Percentiles rank a stretch among this genome's conserved stretches.
Evolutionary conservation across 116 monocot genomes (phyloP).

Genomic region (Trichopus zeylanicus): DNA sequence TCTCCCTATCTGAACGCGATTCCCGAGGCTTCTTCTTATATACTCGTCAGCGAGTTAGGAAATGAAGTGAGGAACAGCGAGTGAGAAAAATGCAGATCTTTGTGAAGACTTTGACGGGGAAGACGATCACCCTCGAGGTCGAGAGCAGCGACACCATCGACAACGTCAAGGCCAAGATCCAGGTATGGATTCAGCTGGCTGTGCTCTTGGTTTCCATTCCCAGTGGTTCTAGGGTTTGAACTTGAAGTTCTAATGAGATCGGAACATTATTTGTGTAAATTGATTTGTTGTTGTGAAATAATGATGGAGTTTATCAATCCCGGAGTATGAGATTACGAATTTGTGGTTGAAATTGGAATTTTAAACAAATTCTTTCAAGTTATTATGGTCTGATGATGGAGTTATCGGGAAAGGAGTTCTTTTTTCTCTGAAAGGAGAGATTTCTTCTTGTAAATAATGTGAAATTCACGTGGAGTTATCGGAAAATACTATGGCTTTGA

Average conservation of each 20-base stretch:
- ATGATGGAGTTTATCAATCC: not conserved
- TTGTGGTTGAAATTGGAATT: no score
- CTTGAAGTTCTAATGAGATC: no score
- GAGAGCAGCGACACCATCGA: slow-evolving; percentile 11
- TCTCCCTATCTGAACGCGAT: no score
- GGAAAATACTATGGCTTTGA: no score
- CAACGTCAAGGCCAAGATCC: slow-evolving; percentile 8
- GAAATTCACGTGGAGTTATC: no score
- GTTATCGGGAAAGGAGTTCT: no score
- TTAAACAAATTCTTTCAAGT: not conserved
- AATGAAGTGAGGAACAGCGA: not conserved
- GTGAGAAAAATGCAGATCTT: slow-evolving; percentile 7
- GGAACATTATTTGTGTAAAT: not conserved
- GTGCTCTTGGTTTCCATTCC: no score
- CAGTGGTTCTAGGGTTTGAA: no score
- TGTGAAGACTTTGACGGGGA: slow-evolving; percentile 6
- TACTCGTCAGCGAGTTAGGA: not conserved
- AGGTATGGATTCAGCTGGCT: not conserved
- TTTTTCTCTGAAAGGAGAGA: no score
- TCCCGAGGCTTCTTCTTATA: no score
- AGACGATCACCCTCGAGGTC: slow-evolving; percentile 12
- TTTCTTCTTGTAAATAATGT: no score
- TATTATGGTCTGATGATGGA: not conserved
- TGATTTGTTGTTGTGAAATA: not conserved
- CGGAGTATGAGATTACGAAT: not conserved